These are phyloP conservation scores for Coffea eugenioides DNA, from an alignment of 257 asterid genomes.

Conservation along the genomic window DNA sequence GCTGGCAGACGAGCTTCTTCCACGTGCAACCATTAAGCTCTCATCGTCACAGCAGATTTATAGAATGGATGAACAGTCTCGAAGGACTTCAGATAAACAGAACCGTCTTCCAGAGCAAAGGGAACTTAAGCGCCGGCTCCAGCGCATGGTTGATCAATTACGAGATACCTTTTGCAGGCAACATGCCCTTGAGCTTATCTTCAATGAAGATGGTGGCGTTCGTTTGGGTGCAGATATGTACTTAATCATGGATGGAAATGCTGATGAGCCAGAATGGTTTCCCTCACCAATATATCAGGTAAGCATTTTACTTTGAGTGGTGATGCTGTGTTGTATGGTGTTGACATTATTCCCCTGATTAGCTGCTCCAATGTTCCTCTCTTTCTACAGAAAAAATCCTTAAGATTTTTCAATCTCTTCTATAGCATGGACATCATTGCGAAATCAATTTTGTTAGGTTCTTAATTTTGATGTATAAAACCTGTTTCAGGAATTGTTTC, in stretches of 20 bases:
- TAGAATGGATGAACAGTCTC: slow-evolving; percentile 42
- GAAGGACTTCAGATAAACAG: slow-evolving; percentile 41
- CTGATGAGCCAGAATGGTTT: slow-evolving; percentile 79
- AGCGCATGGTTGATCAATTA: slow-evolving; percentile 74
- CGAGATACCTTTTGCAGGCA: slow-evolving; percentile 89
- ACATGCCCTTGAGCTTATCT: slow-evolving; percentile 84
- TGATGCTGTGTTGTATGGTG: no score
- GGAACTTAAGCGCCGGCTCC: slow-evolving; percentile 68
- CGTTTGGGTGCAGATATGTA: slow-evolving; percentile 79
- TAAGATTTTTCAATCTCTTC: neutral
- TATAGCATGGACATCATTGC: no score
- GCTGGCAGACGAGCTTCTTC: slow-evolving; percentile 79
- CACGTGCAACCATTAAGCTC: slow-evolving; percentile 67
- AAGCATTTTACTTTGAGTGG: neutral
- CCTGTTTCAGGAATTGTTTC: slow-evolving; percentile 62
- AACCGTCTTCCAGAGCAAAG: slow-evolving; percentile 70
- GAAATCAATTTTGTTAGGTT: neutral
- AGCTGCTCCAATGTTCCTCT: neutral
- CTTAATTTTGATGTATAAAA: neutral
- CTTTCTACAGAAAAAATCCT: neutral
- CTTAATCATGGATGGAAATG: slow-evolving; percentile 55
- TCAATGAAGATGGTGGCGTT: slow-evolving; percentile 76
- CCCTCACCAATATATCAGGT: slow-evolving; percentile 93
- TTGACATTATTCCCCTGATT: neutral
- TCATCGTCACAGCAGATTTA: slow-evolving; percentile 28